Evolutionary conservation across 345 rosid species (phyloP), one percentile per base, ranked within the genome.

Genomic region (Citrus cavaleriei): DNA sequence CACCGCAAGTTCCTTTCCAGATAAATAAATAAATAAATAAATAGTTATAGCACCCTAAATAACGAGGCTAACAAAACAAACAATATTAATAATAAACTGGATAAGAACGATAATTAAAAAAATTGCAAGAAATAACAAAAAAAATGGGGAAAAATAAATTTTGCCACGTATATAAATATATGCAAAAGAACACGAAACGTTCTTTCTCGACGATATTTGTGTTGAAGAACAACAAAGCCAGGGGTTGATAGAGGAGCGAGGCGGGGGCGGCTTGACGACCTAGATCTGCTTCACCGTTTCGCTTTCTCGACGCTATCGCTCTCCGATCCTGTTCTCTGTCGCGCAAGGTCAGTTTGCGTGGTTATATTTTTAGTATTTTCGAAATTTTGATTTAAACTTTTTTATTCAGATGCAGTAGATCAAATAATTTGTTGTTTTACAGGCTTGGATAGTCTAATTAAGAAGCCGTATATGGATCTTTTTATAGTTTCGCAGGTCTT

Each of bases 211-310:
- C 46, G 24, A 32, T 10, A 37, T 14, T 32, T 59, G 55, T 25
- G 64, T 38, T 14, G 71, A 70, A 46, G 65, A 4, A 7, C 22
- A 10, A 13, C 21, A 32, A 38, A 49, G n/a, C 13, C 16, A 64
- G 57, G 69, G 65, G 46, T 67, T 42, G 65, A 70, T 46, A 28
- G 75, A 28, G 68, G 67, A 32, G 40, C 40, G n/a, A 59, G 63
- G 61, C 16, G 61, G 66, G 9, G 10, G 73, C 72, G 22, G 68
- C 38, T 25, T 0, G 24, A 34, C 4, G 35, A 34, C n/a, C 30
- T 35, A 46, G 68, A 81, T 67, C 77, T 77, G 66, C 70, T 62
- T 63, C 30, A n/a, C 72, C 51, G 83, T 62, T 59, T 70, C 58
- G 38, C 12, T 75, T 57, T 73, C 69, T 62, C 74, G 5, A 21